Conservation (phyloP, 192 early-diverging fungal species). For the Funneliformis mosseae region DNA sequence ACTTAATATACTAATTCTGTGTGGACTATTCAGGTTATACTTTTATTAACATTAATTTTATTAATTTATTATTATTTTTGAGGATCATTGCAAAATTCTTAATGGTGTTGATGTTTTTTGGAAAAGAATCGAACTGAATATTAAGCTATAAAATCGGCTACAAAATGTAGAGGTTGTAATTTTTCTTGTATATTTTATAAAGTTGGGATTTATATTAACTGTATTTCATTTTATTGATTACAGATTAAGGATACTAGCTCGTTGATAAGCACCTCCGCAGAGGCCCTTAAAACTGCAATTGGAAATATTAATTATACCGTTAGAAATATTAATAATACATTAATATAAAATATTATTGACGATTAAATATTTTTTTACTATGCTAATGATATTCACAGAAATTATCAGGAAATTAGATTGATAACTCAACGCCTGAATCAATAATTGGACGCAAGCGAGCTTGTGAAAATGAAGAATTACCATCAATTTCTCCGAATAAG, state of each 20-base stretch:
- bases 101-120: slow-evolving; percentile 23
- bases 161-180: slow-evolving; percentile 21
- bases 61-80: slow-evolving; percentile 20
- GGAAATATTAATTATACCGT: slow-evolving; percentile 6
- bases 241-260: slow-evolving; percentile 20
- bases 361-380: slow-evolving; percentile 11
- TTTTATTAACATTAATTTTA: slow-evolving; percentile 29
- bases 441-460: too few species aligned
- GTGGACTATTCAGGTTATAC: background rate
- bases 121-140: slow-evolving; percentile 37
- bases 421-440: too few species aligned
- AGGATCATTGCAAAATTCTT: slow-evolving; percentile 18
- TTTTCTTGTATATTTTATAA: background rate
- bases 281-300: slow-evolving; percentile 8
- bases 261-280: background rate
- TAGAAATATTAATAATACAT: slow-evolving; percentile 25
- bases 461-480: too few species aligned
- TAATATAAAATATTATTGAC: slow-evolving; percentile 26
- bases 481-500: too few species aligned
- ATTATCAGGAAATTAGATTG: too few species aligned
- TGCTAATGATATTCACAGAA: slow-evolving; percentile 29
- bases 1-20: slow-evolving; percentile 23
- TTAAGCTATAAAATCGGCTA: background rate
- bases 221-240: slow-evolving; percentile 13
- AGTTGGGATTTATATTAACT: background rate